Conservation (phyloP, 176 grass and related monocot genomes). For the Aegilops umbellulata region DNA sequence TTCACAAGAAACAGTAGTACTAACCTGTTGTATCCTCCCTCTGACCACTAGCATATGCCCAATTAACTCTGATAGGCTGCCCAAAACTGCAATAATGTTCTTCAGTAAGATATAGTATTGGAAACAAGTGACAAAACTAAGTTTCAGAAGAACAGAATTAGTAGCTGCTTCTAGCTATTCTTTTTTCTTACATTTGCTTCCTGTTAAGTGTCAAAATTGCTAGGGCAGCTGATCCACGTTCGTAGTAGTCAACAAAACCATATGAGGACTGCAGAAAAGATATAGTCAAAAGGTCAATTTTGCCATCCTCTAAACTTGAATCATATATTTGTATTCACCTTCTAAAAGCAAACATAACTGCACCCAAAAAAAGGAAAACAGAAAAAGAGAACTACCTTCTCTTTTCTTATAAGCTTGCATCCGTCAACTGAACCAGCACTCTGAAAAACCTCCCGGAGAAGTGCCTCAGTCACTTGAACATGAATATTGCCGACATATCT, state of each 20-base stretch:
- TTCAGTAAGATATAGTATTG: neutral
- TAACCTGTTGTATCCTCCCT: constrained; percentile 85
- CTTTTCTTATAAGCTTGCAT: constrained; percentile 93
- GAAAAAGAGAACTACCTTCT: constrained; percentile 45
- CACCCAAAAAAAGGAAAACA: neutral
- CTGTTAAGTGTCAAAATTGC: constrained; percentile 82
- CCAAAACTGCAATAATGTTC: constrained; percentile 60
- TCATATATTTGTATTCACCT: neutral
- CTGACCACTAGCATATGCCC: constrained; percentile 85
- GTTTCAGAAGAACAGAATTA: neutral
- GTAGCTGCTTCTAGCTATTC: neutral
- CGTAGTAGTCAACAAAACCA: constrained; percentile 97
- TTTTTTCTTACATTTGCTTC: constrained; percentile 64
- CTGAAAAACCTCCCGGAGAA: constrained; percentile 70
- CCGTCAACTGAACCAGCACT: constrained; percentile 73
- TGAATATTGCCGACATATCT: constrained; percentile 93
- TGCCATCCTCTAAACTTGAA: neutral
- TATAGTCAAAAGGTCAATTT: constrained; percentile 8
- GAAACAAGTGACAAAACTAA: neutral
- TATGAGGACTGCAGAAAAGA: constrained; percentile 63
- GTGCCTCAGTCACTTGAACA: constrained; percentile 74
- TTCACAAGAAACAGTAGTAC: neutral
- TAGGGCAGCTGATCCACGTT: constrained; percentile 72
- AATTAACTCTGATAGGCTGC: constrained; percentile 81
- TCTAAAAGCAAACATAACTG: neutral